Conservation (phyloP, 768 basidiomycete species). For the Mycena galericulata region DNA sequence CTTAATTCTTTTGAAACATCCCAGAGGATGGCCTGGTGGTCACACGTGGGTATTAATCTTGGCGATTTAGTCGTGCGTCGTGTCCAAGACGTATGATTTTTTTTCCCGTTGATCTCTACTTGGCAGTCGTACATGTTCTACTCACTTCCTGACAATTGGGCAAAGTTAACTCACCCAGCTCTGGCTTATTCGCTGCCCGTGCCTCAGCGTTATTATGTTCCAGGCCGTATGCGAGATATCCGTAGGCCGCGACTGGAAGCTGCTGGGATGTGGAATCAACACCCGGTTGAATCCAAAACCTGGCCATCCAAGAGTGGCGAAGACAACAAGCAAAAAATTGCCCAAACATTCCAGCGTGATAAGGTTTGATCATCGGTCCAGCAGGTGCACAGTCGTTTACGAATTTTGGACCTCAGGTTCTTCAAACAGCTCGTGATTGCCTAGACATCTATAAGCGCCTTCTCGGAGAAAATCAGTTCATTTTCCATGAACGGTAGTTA, state of each 20-base stretch:
- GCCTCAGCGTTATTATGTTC: conserved; percentile 82
- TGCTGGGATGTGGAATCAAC: conserved; percentile 69
- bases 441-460: conserved; percentile 72
- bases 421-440: conserved; percentile 66
- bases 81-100: not conserved
- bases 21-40: conserved; percentile 69
- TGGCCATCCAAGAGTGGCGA: not conserved
- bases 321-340: conserved; percentile 52
- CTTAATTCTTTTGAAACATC: conserved; percentile 62
- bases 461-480: conserved; percentile 61
- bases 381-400: not conserved
- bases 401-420: conserved; percentile 54
- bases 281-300: not conserved
- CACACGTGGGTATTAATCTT: conserved; percentile 73
- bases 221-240: conserved; percentile 67
- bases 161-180: conserved; percentile 62
- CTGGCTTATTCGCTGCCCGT: conserved; percentile 69
- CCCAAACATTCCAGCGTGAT: conserved; percentile 71
- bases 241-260: conserved; percentile 71
- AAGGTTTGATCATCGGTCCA: conserved; percentile 57
- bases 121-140: conserved; percentile 73
- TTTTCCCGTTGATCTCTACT: conserved; percentile 17
- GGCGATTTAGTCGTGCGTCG: conserved; percentile 78
- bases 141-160: conserved; percentile 73
- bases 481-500: conserved; percentile 63